Conservation (phyloP, 2,329 filamentous ascomycete genomes). For the Penicillium sp. region DNA sequence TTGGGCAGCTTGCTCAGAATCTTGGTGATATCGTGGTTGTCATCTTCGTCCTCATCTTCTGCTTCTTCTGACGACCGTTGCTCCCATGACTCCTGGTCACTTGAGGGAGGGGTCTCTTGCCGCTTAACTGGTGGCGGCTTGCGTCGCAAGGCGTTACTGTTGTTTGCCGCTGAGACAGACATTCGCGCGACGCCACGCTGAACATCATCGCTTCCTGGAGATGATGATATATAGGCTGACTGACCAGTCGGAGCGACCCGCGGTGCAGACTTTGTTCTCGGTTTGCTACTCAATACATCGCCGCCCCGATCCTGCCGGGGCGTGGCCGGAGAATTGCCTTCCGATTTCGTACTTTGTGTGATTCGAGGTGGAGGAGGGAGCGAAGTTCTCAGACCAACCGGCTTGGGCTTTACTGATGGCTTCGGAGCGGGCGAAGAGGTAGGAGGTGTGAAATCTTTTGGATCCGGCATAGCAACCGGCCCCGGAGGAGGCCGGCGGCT, state of each 20-base stretch:
- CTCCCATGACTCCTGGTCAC: constrained; percentile 45
- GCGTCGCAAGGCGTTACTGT: constrained; percentile 23
- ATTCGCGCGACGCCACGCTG: constrained; percentile 28
- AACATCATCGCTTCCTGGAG: constrained; percentile 41
- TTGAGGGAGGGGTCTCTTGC: constrained; percentile 50
- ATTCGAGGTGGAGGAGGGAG: constrained; percentile 20
- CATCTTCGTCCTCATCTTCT: constrained; percentile 47
- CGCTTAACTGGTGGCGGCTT: constrained; percentile 39
- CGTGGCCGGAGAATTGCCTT: constrained; percentile 25
- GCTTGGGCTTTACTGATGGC: constrained; percentile 44
- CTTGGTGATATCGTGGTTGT: constrained; percentile 61
- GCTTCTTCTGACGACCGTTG: constrained; percentile 52
- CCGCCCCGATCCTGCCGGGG: constrained; percentile 18
- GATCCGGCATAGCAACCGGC: constrained; percentile 23
- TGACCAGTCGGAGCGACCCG: constrained; percentile 11
- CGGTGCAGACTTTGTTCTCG: constrained; percentile 26
- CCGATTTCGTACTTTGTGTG: constrained; percentile 24
- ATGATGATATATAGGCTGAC: constrained; percentile 22
- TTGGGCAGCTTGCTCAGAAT: constrained; percentile 77
- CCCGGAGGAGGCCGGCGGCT: constrained; percentile 15
- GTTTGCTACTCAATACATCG: constrained; percentile 16
- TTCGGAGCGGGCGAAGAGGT: constrained; percentile 25
- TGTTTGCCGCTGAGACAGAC: constrained; percentile 25
- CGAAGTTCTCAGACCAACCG: constrained; percentile 34
- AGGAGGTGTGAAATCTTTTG: constrained; percentile 23